Percentiles rank a stretch among this genome's conserved stretches.
Evolutionary conservation across 306 rosid species (phyloP).

Genomic region (Citrullus amarus): DNA sequence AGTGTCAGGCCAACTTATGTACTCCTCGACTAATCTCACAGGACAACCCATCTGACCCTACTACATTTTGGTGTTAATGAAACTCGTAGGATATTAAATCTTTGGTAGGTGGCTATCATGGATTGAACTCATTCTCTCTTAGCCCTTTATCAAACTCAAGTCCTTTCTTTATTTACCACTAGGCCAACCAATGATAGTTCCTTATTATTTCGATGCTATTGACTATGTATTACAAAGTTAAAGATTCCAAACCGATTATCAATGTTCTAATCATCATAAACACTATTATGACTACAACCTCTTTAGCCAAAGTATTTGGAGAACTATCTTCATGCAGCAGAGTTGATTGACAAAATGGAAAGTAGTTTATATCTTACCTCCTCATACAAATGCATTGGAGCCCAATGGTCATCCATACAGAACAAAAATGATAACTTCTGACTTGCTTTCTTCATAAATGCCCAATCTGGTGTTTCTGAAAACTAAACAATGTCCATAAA

Average conservation of each 20-base stretch:
- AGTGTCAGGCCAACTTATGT: too few relatives aligned
- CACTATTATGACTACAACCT: neutral
- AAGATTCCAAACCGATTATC: neutral
- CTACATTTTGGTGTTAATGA: too few relatives aligned
- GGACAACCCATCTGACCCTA: too few relatives aligned
- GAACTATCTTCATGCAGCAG: neutral
- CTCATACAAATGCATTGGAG: constrained; percentile 67
- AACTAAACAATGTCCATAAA: constrained; percentile 29
- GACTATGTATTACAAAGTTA: neutral
- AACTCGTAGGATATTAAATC: too few relatives aligned
- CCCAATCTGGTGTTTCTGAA: constrained; percentile 76
- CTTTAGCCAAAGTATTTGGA: neutral
- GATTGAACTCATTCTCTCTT: too few relatives aligned
- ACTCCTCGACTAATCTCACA: too few relatives aligned
- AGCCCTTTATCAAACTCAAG: too few relatives aligned
- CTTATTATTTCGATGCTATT: neutral
- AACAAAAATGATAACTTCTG: constrained; percentile 59
- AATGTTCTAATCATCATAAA: neutral
- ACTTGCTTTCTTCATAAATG: constrained; percentile 52
- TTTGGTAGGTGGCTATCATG: too few relatives aligned
- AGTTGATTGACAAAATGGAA: neutral
- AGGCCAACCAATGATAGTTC: too few relatives aligned
- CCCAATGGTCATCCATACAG: constrained; percentile 86
- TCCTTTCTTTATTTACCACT: too few relatives aligned
- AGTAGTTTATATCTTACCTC: constrained; percentile 36